Evolutionary conservation across 2,329 filamentous ascomycete species (phyloP).

Genomic region (Akanthomyces dipterigenus): DNA sequence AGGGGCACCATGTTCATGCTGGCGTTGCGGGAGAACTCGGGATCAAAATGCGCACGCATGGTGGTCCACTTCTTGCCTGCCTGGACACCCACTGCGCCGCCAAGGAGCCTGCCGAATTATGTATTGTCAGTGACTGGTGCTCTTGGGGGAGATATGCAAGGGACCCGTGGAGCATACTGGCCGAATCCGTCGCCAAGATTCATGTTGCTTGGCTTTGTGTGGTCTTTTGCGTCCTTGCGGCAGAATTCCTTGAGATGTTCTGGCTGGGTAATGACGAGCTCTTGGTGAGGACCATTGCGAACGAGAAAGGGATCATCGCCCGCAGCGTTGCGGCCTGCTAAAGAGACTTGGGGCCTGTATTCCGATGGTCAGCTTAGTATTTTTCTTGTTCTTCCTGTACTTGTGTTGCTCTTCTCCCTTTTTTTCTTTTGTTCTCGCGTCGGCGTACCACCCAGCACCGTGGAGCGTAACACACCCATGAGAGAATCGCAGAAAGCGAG

Average conservation of each 20-base stretch:
- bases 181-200: not conserved
- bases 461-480: not conserved
- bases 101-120: not conserved
- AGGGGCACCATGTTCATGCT: not conserved
- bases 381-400: not conserved
- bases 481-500: not conserved
- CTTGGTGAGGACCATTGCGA: not conserved
- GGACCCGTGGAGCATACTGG: not conserved
- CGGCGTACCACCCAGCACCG: too few species aligned
- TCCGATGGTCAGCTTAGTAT: not conserved
- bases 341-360: not conserved
- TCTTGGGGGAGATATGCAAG: not conserved
- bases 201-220: not conserved
- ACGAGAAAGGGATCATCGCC: not conserved
- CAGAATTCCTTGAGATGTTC: not conserved
- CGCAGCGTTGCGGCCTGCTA: not conserved
- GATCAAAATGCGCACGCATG: not conserved
- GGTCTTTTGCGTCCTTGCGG: not conserved
- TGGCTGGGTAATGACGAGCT: not conserved
- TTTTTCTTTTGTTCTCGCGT: too few species aligned
- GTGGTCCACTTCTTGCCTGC: not conserved
- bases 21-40: not conserved
- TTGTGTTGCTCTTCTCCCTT: too few species aligned
- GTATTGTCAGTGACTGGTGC: not conserved
- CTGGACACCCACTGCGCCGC: not conserved